Percentiles rank a stretch among this genome's conserved stretches.
Evolutionary conservation across 176 grass and related monocot species (phyloP).

Genomic region (Aechmea fasciata): DNA sequence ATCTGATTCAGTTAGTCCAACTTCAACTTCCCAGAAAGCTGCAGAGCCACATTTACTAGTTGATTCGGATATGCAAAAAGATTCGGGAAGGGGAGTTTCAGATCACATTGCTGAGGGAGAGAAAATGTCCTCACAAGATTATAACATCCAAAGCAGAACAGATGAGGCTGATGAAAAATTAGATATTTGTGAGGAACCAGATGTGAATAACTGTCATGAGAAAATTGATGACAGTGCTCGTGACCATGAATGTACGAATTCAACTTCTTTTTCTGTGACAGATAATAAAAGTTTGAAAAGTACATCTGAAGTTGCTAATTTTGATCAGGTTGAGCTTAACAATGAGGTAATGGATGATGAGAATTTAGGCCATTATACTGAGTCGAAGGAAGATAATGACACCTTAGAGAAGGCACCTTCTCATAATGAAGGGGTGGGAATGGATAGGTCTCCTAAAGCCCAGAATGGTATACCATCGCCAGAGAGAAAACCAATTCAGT

Average conservation of each 20-base stretch:
- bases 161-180: constrained; percentile 27
- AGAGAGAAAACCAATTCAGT: constrained; percentile 26
- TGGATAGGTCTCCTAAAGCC: constrained; percentile 32
- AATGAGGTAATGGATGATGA: constrained; percentile 37
- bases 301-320: constrained; percentile 15
- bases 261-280: constrained; percentile 15
- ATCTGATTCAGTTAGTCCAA: constrained; percentile 28
- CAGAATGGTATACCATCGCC: constrained; percentile 34
- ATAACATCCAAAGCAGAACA: constrained; percentile 26
- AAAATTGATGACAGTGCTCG: constrained; percentile 22
- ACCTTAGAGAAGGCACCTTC: constrained; percentile 24
- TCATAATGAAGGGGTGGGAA: constrained; percentile 22
- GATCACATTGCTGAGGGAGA: constrained; percentile 25
- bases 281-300: constrained; percentile 23
- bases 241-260: constrained; percentile 30
- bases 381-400: constrained; percentile 29
- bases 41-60: constrained; percentile 17
- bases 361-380: constrained; percentile 26
- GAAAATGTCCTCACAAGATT: constrained; percentile 13
- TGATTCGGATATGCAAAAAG: constrained; percentile 28
- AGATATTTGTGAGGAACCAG: constrained; percentile 31
- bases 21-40: constrained; percentile 28
- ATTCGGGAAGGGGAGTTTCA: constrained; percentile 27
- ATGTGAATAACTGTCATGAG: constrained; percentile 33
- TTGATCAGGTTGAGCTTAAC: constrained; percentile 31